phyloP scores from a whole-genome alignment of 495 filamentous ascomycete species.

The Hypoxylon perforatum region DNA sequence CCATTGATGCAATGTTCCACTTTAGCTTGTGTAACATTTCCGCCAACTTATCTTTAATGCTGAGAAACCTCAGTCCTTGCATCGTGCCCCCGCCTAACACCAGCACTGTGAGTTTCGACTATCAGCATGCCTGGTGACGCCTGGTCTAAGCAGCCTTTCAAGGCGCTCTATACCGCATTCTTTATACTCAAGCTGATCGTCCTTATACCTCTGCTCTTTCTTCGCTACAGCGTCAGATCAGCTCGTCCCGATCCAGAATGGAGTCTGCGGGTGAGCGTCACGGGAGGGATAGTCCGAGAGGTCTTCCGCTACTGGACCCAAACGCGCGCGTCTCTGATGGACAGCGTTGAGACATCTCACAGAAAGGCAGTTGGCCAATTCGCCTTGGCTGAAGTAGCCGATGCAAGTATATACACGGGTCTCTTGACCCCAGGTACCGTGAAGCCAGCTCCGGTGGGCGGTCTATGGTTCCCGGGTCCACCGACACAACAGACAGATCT shows the following conservation, averaged over 20 bases:
- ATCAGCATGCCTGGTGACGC: no score
- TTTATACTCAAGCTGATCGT: background rate
- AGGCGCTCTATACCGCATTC: background rate
- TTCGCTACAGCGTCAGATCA: background rate
- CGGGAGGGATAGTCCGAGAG: background rate
- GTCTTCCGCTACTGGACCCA: background rate
- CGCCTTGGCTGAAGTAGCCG: background rate
- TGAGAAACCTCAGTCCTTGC: no score
- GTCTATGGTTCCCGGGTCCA: conserved; percentile 11
- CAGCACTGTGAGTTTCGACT: no score
- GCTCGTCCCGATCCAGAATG: conserved; percentile 11
- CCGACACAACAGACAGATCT: background rate
- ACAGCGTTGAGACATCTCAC: background rate
- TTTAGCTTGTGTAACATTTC: no score
- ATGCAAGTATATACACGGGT: background rate
- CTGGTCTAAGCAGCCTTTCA: conserved; percentile 20
- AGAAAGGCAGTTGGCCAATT: background rate
- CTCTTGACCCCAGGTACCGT: background rate
- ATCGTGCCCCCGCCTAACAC: no score
- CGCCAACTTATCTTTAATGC: no score
- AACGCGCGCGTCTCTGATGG: background rate
- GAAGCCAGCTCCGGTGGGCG: conserved; percentile 10
- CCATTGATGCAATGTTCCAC: no score
- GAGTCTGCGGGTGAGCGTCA: background rate
- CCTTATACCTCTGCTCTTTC: background rate